phyloP scores from a whole-genome alignment of 2,329 filamentous ascomycete species.

The Pseudogymnoascus sp. region DNA sequence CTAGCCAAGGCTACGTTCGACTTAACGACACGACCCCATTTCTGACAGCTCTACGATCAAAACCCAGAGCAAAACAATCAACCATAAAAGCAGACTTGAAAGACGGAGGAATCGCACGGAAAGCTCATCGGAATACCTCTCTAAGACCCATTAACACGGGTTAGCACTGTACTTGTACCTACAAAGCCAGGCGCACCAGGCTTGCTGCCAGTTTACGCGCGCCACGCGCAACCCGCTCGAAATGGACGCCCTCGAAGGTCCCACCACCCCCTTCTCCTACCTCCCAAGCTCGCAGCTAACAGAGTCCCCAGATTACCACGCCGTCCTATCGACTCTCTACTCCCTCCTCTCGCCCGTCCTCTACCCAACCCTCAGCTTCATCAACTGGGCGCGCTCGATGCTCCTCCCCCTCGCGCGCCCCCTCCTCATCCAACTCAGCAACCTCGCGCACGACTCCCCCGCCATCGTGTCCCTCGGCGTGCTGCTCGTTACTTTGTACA shows the following conservation, averaged over 20 bases:
- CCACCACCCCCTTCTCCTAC: background rate
- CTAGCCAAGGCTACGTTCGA: background rate
- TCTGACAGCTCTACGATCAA: background rate
- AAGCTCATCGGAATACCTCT: background rate
- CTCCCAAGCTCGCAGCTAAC: background rate
- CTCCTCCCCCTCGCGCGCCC: background rate
- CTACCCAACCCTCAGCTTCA: background rate
- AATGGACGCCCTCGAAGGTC: conserved; percentile 1
- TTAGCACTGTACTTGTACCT: background rate
- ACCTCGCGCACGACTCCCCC: background rate
- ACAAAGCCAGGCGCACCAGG: background rate
- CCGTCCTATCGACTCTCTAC: background rate
- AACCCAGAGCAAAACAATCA: background rate
- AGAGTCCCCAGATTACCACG: background rate
- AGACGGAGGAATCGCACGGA: background rate
- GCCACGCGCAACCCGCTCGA: background rate
- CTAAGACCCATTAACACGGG: background rate
- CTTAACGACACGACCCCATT: background rate
- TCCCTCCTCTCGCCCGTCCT: background rate
- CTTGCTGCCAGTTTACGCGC: background rate
- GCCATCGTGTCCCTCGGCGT: background rate
- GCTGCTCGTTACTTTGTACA: background rate
- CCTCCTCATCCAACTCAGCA: background rate
- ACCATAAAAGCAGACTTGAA: background rate
- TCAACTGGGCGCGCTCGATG: background rate